These are phyloP conservation scores for Kodamaea arcana DNA, from an alignment of 1,139 yeast genomes.

Conservation along the genomic window DNA sequence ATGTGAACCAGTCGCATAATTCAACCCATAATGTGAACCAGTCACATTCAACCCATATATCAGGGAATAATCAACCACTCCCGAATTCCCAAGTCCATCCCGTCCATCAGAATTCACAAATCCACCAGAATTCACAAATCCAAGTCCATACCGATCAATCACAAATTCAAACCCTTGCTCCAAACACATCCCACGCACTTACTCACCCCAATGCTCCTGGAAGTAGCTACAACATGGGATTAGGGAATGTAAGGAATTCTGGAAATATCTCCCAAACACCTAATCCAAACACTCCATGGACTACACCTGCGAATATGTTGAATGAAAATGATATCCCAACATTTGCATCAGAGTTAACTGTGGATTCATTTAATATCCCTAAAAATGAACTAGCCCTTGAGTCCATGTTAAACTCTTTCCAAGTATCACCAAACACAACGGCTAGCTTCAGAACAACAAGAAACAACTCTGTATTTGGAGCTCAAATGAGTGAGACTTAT, in stretches of 20 bases:
- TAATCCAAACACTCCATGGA: too few relatives aligned
- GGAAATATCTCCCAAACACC: neutral
- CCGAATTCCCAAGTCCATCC: neutral
- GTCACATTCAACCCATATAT: neutral
- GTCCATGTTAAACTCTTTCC: neutral
- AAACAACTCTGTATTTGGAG: constrained; percentile 1
- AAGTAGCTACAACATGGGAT: too few relatives aligned
- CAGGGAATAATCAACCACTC: too few relatives aligned
- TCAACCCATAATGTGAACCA: too few relatives aligned
- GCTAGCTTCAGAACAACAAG: neutral
- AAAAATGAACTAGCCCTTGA: neutral
- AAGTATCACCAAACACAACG: neutral
- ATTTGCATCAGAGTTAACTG: neutral
- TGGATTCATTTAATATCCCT: neutral
- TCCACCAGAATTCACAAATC: too few relatives aligned
- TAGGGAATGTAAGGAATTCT: too few relatives aligned
- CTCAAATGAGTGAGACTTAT: neutral
- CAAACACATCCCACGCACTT: too few relatives aligned
- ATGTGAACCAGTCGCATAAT: too few relatives aligned
- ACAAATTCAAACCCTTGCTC: neutral
- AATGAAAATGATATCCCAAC: neutral
- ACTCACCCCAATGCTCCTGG: too few relatives aligned
- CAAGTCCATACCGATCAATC: neutral
- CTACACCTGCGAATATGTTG: too few relatives aligned
- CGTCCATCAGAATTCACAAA: too few relatives aligned